Evolutionary conservation across 345 rosid genomes (phyloP).

Genomic region (Corchorus olitorius): DNA sequence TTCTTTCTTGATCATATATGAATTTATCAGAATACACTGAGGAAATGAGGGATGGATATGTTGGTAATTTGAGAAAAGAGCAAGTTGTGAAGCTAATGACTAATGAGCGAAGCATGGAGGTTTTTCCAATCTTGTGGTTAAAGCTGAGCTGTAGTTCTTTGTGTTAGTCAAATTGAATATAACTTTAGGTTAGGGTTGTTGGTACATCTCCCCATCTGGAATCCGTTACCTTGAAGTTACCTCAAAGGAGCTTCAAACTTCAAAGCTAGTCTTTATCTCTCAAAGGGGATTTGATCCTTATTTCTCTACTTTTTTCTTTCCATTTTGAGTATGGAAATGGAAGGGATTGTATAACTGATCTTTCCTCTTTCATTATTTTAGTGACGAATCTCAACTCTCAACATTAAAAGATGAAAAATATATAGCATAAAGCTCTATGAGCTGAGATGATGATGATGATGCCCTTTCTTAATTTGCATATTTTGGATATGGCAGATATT

Average conservation of each 20-base stretch:
- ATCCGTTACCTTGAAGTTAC: slow-evolving; percentile 51
- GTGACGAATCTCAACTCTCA: no score
- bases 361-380: no score
- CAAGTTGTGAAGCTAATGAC: neutral
- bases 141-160: neutral
- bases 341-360: no score
- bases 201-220: slow-evolving; percentile 43
- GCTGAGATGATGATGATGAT: no score
- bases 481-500: no score
- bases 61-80: slow-evolving; percentile 18
- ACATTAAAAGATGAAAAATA: no score
- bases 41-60: neutral
- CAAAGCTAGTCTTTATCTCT: neutral
- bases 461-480: no score
- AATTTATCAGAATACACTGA: neutral
- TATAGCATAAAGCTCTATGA: no score
- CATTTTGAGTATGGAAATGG: neutral
- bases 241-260: slow-evolving; percentile 23
- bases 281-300: neutral
- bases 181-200: slow-evolving; percentile 39
- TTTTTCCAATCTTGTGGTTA: slow-evolving; percentile 10
- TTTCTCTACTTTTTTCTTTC: neutral
- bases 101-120: neutral
- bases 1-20: neutral
- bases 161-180: slow-evolving; percentile 21